These are phyloP conservation scores for Kazachstania sp. DNA, from an alignment of 1,139 yeast genomes.

Conservation along the genomic window DNA sequence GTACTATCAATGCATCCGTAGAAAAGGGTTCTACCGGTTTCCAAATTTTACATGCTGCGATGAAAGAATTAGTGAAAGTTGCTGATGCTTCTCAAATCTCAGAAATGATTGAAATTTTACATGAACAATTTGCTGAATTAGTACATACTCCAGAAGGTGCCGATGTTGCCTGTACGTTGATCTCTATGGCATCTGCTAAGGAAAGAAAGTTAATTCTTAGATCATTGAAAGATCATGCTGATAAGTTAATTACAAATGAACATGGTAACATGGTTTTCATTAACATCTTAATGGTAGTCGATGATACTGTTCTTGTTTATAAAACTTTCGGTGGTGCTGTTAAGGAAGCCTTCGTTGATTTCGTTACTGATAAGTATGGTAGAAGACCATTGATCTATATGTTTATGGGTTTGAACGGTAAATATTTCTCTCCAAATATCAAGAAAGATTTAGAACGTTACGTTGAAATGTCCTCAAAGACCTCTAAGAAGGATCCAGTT, in stretches of 20 bases:
- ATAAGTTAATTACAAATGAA: conserved; percentile 72
- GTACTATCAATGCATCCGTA: conserved; percentile 83
- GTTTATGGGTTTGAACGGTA: conserved; percentile 70
- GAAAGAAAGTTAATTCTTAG: conserved; percentile 77
- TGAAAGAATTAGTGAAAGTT: conserved; percentile 77
- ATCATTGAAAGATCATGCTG: conserved; percentile 63
- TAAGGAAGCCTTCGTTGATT: conserved; percentile 47
- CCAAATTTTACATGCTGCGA: conserved; percentile 92
- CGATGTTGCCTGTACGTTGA: conserved; percentile 73
- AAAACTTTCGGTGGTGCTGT: conserved; percentile 62
- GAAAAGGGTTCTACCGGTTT: conserved; percentile 95
- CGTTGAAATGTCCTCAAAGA: conserved; percentile 56
- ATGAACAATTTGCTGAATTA: conserved; percentile 87
- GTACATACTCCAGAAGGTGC: conserved; percentile 94
- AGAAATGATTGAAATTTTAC: conserved; percentile 73
- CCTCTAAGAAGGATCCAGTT: conserved; percentile 79
- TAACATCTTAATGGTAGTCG: conserved; percentile 76
- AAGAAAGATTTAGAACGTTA: conserved; percentile 53
- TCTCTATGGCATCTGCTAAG: conserved; percentile 83
- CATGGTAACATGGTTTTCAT: conserved; percentile 76
- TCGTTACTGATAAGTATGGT: conserved; percentile 65
- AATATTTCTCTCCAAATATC: conserved; percentile 68
- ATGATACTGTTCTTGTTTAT: conserved; percentile 78
- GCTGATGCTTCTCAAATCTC: conserved; percentile 59
- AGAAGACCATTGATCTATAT: conserved; percentile 85